Evolutionary conservation across 2,329 filamentous ascomycete genomes (phyloP).

Genomic region (Alternaria sp.): DNA sequence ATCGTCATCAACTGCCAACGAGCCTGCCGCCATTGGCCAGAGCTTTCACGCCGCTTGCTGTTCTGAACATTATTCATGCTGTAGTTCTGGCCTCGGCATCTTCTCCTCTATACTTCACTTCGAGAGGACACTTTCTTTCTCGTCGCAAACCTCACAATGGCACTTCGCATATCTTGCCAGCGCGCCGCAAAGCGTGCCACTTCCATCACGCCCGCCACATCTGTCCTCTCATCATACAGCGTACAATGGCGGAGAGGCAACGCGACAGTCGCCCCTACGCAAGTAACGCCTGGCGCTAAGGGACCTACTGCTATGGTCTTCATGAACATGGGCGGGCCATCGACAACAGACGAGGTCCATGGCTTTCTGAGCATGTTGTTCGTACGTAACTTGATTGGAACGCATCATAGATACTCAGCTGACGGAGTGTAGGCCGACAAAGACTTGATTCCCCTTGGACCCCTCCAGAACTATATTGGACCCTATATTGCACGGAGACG

Average conservation of each 20-base stretch:
- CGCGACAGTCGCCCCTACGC: constrained; percentile 72
- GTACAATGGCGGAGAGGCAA: constrained; percentile 50
- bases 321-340: constrained; percentile 97
- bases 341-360: constrained; percentile 85
- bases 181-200: constrained; percentile 46
- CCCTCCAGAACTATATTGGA: constrained; percentile 88
- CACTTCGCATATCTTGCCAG: constrained; percentile 46
- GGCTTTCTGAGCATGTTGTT: constrained; percentile 92
- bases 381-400: constrained; percentile 62
- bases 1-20: constrained; percentile 36
- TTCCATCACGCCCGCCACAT: constrained; percentile 36
- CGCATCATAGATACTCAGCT: constrained; percentile 19
- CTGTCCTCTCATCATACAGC: constrained; percentile 39
- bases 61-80: constrained; percentile 32
- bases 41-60: constrained; percentile 27
- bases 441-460: constrained; percentile 94
- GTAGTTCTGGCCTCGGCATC: constrained; percentile 28
- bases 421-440: constrained; percentile 73
- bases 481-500: constrained; percentile 84
- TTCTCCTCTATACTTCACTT: constrained; percentile 3
- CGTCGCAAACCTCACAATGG: constrained; percentile 48
- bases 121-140: constrained; percentile 12
- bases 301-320: constrained; percentile 98
- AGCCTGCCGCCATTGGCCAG: constrained; percentile 34
- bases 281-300: constrained; percentile 72